Base-by-base conservation (phyloP, 371 early-diverging fungal genomes). In the Apophysomyces trapeziformis region DNA sequence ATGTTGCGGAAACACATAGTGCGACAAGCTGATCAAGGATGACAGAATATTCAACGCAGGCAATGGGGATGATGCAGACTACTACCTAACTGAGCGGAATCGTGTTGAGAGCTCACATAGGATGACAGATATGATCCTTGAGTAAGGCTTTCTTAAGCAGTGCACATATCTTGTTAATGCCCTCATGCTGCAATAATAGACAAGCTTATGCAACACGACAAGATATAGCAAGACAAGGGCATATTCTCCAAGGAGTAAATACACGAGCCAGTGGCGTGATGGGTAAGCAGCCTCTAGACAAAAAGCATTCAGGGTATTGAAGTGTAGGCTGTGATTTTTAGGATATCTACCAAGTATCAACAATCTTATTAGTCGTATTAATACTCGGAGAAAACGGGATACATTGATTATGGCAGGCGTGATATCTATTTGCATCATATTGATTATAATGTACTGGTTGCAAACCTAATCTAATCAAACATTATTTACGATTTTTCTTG, bases 71-170 rank as follows among this genome's bases (percentile, higher is more conserved):
- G 75, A 66, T 64, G 64, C 77, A 47, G 89, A 89, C 46, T 84
- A 85, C 67, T 78, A 88, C 60, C 65, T 90, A 50, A 81, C 78
- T 16, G 91, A 90, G 46, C 79, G 91, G 38, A 78, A 78, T 59
- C 71, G 83, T 38, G 84, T 90, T 36, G 89, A 90, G 47, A 65
- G 72, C 7, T 77, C 89, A 35, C 88, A 89, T 72, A 72, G 80
- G 7, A 83, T 89, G 82, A 88, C 89, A 16, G 91, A 90, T 69
- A 81, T 78, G 73, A 84, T 89, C 18, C 70, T 90, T 37, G 87
- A 89, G 87, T 87, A 81, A 76, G 78, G 2, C 32, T 26, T 2
- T 26, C 32, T 26, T 26, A 60, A 21, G 45, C 4, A 50, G 8
- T 63, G 36, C 1, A 46, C 32, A 14, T n/a, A 9, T 8, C 45